Conservation (phyloP, 768 basidiomycete species). For the Mycena capillaripes region DNA sequence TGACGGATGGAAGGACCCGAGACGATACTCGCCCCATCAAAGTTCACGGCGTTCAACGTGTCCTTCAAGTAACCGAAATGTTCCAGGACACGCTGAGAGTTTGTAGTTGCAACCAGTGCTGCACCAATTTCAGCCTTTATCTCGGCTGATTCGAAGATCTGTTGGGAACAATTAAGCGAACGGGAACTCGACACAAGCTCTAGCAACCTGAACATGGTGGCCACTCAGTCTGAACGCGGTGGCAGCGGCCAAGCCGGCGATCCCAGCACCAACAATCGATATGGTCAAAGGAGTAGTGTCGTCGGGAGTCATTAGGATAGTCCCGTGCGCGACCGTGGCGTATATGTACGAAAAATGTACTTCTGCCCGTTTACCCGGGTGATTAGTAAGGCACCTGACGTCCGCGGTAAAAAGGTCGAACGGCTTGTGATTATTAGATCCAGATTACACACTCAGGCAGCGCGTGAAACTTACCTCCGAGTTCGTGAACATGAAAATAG, state of each 20-base stretch:
- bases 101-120: constrained; percentile 2
- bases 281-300: not conserved
- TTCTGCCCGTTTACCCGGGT: no score
- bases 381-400: no score
- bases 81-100: not conserved
- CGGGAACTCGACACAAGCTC: not conserved
- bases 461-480: no score
- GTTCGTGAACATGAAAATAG: no score
- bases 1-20: not conserved
- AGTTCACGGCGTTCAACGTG: constrained; percentile 7
- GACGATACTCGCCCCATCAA: not conserved
- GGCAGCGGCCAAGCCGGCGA: not conserved
- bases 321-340: no score
- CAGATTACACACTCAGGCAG: no score
- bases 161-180: no score
- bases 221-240: constrained; percentile 2
- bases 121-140: not conserved
- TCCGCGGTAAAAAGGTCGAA: no score
- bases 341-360: no score
- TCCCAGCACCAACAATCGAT: constrained; percentile 14
- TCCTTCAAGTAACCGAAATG: constrained; percentile 7
- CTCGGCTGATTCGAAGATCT: constrained; percentile 15
- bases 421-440: no score
- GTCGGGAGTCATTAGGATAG: no score
- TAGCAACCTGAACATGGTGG: not conserved